phyloP scores from a whole-genome alignment of 768 basidiomycete genomes.

The Podaxis sp. region DNA sequence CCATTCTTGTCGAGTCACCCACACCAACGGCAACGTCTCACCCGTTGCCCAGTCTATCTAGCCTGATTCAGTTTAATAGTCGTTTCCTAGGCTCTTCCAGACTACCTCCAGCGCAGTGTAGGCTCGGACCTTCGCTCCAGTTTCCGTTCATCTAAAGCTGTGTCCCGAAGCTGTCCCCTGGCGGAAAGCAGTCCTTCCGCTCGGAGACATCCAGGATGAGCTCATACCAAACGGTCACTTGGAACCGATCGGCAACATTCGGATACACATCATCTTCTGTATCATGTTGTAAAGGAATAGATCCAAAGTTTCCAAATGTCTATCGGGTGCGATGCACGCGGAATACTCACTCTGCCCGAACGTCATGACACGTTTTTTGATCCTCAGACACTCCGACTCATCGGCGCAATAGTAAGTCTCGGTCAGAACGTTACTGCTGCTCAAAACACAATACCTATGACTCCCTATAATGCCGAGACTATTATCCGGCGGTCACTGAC shows the following conservation, averaged over 20 bases:
- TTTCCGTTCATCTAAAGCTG: not conserved
- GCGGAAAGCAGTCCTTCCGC: not conserved
- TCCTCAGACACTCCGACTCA: not conserved
- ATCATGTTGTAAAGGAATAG: not conserved
- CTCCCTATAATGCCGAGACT: not conserved
- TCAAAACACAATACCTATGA: not conserved
- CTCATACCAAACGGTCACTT: not conserved
- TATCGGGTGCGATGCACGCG: slow-evolving; percentile 4
- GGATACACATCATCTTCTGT: not conserved
- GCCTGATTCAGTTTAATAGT: not conserved
- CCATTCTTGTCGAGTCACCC: slow-evolving; percentile 13
- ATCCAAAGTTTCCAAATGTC: too few species aligned
- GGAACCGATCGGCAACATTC: not conserved
- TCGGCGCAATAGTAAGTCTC: not conserved
- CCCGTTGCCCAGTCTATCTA: slow-evolving; percentile 2
- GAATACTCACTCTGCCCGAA: slow-evolving; percentile 1
- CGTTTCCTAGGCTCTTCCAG: not conserved
- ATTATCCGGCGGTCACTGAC: not conserved
- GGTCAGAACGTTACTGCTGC: not conserved
- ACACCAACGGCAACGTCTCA: not conserved
- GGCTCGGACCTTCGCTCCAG: not conserved
- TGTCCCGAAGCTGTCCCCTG: not conserved
- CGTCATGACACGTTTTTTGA: not conserved
- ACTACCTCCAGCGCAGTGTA: not conserved
- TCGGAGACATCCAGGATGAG: not conserved